Evolutionary conservation across 345 rosid genomes (phyloP).

Genomic region (Salix viminalis): DNA sequence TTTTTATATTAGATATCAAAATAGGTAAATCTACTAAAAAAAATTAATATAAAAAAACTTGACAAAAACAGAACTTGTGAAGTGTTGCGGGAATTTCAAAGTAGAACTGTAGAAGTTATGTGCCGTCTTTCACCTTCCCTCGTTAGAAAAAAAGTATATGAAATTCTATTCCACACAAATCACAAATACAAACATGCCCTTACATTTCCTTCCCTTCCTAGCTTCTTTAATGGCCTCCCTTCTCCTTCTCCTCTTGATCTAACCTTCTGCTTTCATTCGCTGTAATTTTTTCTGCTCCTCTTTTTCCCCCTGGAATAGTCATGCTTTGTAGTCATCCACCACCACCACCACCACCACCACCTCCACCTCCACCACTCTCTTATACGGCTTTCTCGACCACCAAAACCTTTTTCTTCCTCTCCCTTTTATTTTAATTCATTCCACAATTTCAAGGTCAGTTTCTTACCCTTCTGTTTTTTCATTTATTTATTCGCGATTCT

Average conservation of each 20-base stretch:
- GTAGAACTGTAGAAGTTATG: too few relatives aligned
- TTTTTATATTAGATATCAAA: too few relatives aligned
- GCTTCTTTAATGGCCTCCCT: background rate
- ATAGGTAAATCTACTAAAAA: too few relatives aligned
- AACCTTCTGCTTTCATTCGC: background rate
- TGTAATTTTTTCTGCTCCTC: background rate
- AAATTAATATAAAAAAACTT: too few relatives aligned
- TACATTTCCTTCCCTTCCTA: background rate
- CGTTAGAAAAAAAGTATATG: too few relatives aligned
- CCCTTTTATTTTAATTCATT: background rate
- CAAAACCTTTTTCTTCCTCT: background rate
- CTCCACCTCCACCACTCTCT: background rate
- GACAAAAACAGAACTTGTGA: too few relatives aligned
- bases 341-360: slow-evolving; percentile 4
- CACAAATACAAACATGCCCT: too few relatives aligned
- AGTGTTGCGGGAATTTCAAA: too few relatives aligned
- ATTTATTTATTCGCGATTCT: background rate
- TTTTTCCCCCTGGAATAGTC: background rate
- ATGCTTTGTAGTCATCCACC: slow-evolving; percentile 39
- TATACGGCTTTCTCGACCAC: slow-evolving; percentile 1
- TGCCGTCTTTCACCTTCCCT: too few relatives aligned
- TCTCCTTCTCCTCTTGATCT: background rate
- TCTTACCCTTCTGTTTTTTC: background rate
- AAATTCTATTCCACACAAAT: background rate
- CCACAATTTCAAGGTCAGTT: background rate